phyloP scores from a whole-genome alignment of 176 grass and related monocot genomes.

The Tuctoria greenei region DNA sequence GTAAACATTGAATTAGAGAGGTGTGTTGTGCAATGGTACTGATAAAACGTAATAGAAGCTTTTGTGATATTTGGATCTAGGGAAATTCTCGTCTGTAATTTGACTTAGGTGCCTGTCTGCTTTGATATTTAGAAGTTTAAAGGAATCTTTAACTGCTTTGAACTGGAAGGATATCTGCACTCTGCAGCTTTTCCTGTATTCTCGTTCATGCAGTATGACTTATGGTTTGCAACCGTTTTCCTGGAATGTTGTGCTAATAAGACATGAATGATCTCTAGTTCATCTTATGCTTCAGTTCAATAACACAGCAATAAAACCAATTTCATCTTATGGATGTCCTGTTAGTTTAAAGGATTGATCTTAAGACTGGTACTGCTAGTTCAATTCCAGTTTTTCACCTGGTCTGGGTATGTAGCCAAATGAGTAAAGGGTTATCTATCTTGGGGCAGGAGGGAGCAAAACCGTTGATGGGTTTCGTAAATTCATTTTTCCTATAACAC shows the following conservation, averaged over 20 bases:
- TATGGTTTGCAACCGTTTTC: background rate
- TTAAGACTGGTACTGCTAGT: background rate
- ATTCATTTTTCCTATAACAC: no score
- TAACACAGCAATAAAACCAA: background rate
- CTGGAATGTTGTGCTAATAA: background rate
- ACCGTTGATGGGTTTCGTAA: background rate
- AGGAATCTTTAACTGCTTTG: background rate
- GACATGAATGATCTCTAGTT: background rate
- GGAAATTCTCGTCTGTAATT: background rate
- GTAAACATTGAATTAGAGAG: constrained; percentile 24
- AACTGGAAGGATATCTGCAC: background rate
- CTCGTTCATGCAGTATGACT: background rate
- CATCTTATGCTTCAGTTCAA: constrained; percentile 3
- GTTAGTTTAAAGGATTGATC: background rate
- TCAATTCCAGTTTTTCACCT: background rate
- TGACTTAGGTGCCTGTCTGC: background rate
- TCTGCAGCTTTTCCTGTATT: background rate
- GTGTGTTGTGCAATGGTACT: background rate
- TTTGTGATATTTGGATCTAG: background rate
- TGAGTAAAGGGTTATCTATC: background rate
- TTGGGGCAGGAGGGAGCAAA: background rate
- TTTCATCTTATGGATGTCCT: background rate
- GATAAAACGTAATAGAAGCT: background rate
- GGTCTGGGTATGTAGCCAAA: background rate
- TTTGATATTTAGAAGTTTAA: background rate